phyloP scores from a whole-genome alignment of 1,284 basidiomycete species.

The Pascua guehoae region DNA sequence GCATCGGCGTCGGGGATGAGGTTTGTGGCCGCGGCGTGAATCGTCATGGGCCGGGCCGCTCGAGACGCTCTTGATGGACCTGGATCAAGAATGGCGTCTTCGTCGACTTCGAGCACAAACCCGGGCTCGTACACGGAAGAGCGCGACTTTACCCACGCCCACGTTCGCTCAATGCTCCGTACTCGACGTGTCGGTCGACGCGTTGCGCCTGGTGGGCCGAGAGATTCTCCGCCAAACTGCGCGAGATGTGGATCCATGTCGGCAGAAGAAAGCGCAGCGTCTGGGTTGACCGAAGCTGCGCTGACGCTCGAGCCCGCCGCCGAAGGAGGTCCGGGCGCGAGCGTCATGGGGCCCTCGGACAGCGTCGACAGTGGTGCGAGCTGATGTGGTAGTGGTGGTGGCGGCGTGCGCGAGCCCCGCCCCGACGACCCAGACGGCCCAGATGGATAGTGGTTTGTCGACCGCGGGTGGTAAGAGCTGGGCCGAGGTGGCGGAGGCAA shows the following conservation, averaged over 20 bases:
- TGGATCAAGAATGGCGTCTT: slow-evolving; percentile 5
- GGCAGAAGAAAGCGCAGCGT: slow-evolving; percentile 12
- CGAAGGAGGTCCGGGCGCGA: slow-evolving; percentile 12
- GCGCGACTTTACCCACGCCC: slow-evolving; percentile 22
- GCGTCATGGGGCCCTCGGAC: not conserved
- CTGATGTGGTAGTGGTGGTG: slow-evolving; percentile 1
- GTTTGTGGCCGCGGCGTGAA: slow-evolving; percentile 3
- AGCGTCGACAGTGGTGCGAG: not conserved
- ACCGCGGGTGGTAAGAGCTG: not conserved
- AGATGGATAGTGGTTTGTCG: not conserved
- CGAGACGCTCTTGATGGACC: not conserved
- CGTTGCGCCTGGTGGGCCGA: slow-evolving; percentile 17
- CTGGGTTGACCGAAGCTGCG: slow-evolving; percentile 1
- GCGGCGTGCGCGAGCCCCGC: not conserved
- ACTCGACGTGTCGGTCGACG: slow-evolving; percentile 18
- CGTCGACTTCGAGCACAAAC: slow-evolving; percentile 6
- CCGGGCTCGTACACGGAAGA: slow-evolving; percentile 17
- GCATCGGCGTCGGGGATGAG: not conserved
- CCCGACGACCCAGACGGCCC: too few relatives aligned
- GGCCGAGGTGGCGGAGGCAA: slow-evolving; percentile 8
- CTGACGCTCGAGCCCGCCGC: slow-evolving; percentile 16
- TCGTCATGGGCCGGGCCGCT: slow-evolving; percentile 5
- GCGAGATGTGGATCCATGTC: slow-evolving; percentile 20
- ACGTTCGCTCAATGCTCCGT: slow-evolving; percentile 18
- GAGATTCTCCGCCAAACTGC: slow-evolving; percentile 4